A percentile compares a stretch with the other conserved stretches of the same genome.
Evolutionary conservation across 257 asterid genomes (phyloP).

Genomic region (Solanum microdontum): DNA sequence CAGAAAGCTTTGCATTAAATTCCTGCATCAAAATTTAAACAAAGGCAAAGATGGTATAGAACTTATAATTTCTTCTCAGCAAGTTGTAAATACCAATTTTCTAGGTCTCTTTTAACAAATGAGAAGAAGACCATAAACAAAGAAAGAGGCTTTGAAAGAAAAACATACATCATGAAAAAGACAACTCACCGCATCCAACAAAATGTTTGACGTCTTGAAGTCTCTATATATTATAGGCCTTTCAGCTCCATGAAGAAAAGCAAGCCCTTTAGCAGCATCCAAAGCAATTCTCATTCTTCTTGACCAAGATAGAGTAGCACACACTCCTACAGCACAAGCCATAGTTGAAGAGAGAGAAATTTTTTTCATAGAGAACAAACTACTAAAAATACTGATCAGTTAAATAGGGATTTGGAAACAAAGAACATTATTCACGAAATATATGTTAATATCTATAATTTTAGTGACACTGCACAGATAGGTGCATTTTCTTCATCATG

Average conservation of each 20-base stretch:
- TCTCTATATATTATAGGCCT: conserved; percentile 87
- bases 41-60: not conserved
- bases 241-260: conserved; percentile 90
- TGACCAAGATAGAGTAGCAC: conserved; percentile 60
- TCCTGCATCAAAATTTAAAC: conserved; percentile 35
- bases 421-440: not conserved
- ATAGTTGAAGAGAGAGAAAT: not conserved
- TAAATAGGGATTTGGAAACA: not conserved
- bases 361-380: not conserved
- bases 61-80: not conserved
- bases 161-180: not conserved
- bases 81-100: not conserved
- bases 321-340: conserved; percentile 47
- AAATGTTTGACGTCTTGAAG: conserved; percentile 80
- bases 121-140: not conserved
- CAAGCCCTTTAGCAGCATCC: conserved; percentile 96
- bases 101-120: not conserved
- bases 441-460: not conserved
- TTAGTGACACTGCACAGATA: not conserved
- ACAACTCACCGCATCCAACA: conserved; percentile 69
- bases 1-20: conserved; percentile 89
- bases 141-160: not conserved
- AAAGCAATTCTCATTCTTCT: conserved; percentile 76
- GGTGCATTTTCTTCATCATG: not conserved
- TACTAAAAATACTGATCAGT: not conserved